Evolutionary conservation across 257 asterid species (phyloP), one percentile per base, ranked within the genome.

Genomic region (Lycium barbarum): DNA sequence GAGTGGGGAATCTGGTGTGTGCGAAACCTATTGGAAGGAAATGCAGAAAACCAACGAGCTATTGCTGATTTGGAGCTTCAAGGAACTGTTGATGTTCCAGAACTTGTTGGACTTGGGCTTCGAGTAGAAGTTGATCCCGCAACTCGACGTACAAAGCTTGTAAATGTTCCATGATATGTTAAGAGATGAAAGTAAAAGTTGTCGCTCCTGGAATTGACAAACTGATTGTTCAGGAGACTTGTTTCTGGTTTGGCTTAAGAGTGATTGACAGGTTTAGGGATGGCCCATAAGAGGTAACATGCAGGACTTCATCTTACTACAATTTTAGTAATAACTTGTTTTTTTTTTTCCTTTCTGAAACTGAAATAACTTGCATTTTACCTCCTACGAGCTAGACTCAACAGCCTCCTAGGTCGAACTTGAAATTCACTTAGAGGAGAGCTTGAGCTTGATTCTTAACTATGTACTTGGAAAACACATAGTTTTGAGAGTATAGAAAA

Each of bases 1-100:
- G 98, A 96, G 80, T 96, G 98, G 98, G 99, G 99, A 53, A 87
- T 96, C 61, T 96, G 97, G 97, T 63, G 92, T 1, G 84, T 90
- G 84, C 91, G 95, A 80, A 95, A 93, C 89, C 13, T 95, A 66
- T 80, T 93, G 87, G 97, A 95, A 88, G 95, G 97, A 80, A 96
- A 96, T 87, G 78, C 58, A 70, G 97, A 93, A 87, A 96, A 96
- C 88, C 91, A 91, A 84, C 49, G 79, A 63, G 68, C 86, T 35
- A 92, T 96, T 86, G 83, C 93, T 43, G 89, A 89, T 76, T 80
- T 93, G 86, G 97, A 93, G 92, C 88, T 95, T 54, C 96, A 93
- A 85, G 90, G 86, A 83, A 88, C 95, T 13, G 93, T 91, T 38
- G 94, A 93, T 91, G 91, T 90, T 83, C 95, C 97, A 68, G 97